Percentiles rank a stretch among this genome's conserved stretches.
Conservation (phyloP, 495 filamentous ascomycete genomes). For the Glarea lozoyensis region DNA sequence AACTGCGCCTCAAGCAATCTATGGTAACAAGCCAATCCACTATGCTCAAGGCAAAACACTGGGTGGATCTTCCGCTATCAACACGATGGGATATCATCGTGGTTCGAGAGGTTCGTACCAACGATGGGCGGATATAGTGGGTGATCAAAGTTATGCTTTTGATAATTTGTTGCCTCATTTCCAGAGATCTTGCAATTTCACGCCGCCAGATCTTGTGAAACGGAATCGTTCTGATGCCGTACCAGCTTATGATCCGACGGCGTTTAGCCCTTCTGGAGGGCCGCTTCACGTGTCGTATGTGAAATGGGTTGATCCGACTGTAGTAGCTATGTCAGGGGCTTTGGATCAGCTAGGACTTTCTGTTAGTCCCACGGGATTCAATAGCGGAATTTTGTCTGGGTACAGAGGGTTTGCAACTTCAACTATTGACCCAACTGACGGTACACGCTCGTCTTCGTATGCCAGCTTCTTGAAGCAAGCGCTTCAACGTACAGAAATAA, state of each 20-base stretch:
- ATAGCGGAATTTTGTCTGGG: conserved; percentile 31
- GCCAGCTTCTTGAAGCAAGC: conserved; percentile 24
- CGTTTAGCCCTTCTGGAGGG: conserved; percentile 27
- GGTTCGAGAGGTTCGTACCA: conserved; percentile 35
- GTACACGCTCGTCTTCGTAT: conserved; percentile 29
- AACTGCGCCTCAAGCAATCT: conserved; percentile 41
- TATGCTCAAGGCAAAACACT: conserved; percentile 25
- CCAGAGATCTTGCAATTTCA: conserved; percentile 41
- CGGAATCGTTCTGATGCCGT: conserved; percentile 33
- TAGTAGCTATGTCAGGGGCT: conserved; percentile 26
- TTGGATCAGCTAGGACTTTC: conserved; percentile 27
- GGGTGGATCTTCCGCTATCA: conserved; percentile 24
- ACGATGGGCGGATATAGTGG: conserved; percentile 48
- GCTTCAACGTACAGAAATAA: background rate
- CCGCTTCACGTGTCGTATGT: conserved; percentile 44
- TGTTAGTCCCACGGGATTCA: conserved; percentile 28
- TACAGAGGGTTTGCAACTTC: conserved; percentile 27
- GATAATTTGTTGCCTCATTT: conserved; percentile 45
- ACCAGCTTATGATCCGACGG: conserved; percentile 29
- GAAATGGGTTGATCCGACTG: conserved; percentile 29
- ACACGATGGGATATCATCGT: conserved; percentile 24
- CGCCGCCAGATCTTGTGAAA: conserved; percentile 33
- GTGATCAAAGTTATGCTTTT: conserved; percentile 45
- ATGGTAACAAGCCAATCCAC: conserved; percentile 23
- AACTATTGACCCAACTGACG: conserved; percentile 27